phyloP scores from a whole-genome alignment of 1,284 basidiomycete genomes.

The Mycena citricolor region DNA sequence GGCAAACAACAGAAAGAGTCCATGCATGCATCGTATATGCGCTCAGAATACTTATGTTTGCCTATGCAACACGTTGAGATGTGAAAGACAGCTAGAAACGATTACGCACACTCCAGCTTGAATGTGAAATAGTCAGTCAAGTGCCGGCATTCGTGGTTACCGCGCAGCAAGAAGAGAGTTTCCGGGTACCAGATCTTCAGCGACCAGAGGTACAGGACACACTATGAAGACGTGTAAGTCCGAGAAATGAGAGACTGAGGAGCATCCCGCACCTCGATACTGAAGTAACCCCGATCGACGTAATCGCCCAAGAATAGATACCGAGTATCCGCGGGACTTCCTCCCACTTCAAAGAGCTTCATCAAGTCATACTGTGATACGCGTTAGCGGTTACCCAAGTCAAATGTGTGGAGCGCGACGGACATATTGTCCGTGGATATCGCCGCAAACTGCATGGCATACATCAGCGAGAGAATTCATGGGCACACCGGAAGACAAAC shows the following conservation, averaged over 20 bases:
- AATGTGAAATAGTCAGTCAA: constrained; percentile 89
- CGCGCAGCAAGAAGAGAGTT: constrained; percentile 84
- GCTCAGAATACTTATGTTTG: constrained; percentile 93
- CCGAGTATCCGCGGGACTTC: constrained; percentile 24
- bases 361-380: constrained; percentile 22
- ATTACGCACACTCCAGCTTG: constrained; percentile 80
- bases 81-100: background rate
- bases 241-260: background rate
- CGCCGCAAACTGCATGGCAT: constrained; percentile 25
- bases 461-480: background rate
- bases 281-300: constrained; percentile 25
- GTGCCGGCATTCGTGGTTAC: constrained; percentile 90
- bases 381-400: background rate
- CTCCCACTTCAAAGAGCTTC: constrained; percentile 26
- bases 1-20: constrained; percentile 92
- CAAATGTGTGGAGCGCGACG: constrained; percentile 6
- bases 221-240: constrained; percentile 44
- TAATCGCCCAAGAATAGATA: constrained; percentile 25
- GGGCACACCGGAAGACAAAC: constrained; percentile 3
- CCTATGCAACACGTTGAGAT: constrained; percentile 42
- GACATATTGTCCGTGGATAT: constrained; percentile 26
- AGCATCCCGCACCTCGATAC: constrained; percentile 18
- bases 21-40: constrained; percentile 90
- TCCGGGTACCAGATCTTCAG: constrained; percentile 94
- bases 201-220: constrained; percentile 86